Evolutionary conservation across 345 rosid genomes (phyloP).

Genomic region (Nasturtium officinale): DNA sequence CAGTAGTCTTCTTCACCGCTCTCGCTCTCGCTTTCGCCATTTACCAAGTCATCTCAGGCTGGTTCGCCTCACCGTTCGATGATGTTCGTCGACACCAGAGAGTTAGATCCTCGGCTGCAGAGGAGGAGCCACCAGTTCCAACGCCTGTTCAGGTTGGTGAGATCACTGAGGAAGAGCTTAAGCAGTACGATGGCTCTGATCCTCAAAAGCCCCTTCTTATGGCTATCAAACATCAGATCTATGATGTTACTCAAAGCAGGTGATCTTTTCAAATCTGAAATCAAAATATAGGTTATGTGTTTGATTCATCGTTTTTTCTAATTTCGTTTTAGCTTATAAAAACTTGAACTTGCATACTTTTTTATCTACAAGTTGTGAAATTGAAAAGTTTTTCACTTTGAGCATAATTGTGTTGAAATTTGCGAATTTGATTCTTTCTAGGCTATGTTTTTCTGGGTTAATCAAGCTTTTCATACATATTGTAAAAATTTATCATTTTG

Average conservation of each 20-base stretch:
- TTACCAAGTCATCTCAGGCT: conserved; percentile 68
- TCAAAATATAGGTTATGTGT: not conserved
- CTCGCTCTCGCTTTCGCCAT: conserved; percentile 69
- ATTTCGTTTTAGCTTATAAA: not conserved
- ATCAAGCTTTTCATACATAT: not conserved
- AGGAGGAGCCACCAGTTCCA: conserved; percentile 74
- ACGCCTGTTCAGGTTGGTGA: conserved; percentile 95
- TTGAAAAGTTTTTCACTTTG: conserved; percentile 14
- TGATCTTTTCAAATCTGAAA: not conserved
- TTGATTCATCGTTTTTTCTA: not conserved
- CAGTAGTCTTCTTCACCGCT: conserved; percentile 73
- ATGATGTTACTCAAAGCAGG: conserved; percentile 98
- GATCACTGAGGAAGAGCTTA: conserved; percentile 78
- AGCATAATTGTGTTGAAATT: not conserved
- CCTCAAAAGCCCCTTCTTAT: conserved; percentile 85
- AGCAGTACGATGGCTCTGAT: conserved; percentile 81
- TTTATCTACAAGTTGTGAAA: not conserved
- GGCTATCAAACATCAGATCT: conserved; percentile 99
- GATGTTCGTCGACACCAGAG: conserved; percentile 47
- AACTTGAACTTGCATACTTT: conserved; percentile 3
- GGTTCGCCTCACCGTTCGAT: conserved; percentile 60
- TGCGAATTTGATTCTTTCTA: not conserved
- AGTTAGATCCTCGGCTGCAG: conserved; percentile 49
- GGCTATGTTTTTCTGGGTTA: not conserved
- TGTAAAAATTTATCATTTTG: not conserved